Base-by-base conservation (phyloP, 164 flowering plant genomes). In the Chloranthus sessilifolius region DNA sequence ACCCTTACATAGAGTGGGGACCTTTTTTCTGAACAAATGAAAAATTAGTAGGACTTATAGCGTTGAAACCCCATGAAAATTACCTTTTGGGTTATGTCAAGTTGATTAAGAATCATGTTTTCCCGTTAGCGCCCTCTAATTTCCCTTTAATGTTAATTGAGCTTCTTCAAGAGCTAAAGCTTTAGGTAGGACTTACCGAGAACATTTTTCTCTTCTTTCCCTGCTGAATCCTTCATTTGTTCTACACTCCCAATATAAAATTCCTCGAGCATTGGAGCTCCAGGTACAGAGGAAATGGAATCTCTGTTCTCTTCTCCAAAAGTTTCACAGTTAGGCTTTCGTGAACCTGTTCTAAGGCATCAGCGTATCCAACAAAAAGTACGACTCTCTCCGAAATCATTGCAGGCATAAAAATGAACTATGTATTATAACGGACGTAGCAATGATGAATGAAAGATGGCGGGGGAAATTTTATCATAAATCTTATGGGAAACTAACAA, bases 161-260 rank as follows among this genome's bases (percentile, higher is more conserved):
- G 44, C 36, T 55, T 19, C 31, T 31, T 11, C 30, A 46, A 9
- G 58, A 8, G 14, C 16, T 6, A 14, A 23, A n/a, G 42, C 14
- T 53, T 35, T 43, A 26, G 48, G 56, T 22, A 11, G 28, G 48
- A 34, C 25, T 50, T 23, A 7, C 29, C 38, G 10, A n/a, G 14
- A 53, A 27, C 39, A 36, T 40, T 48, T 27, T 53, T 23, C 23
- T 26, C 29, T 8, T 14, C 46, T 35, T 55, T 19, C 36, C 42
- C 36, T 3, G 25, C 10, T 35, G 24, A 26, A 55, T 5, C 51
- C 29, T 36, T 12, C 12, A 25, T 19, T 27, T 45, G 33, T 25
- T 26, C 44, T 10, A 35, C 35, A 39, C n/a, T n/a, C n/a, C n/a
- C n/a, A n/a, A 24, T 30, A 34, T 25, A 15, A 36, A 52, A 19